Evolutionary conservation across 2,329 filamentous ascomycete genomes (phyloP).

Genomic region (Trichoderma cornu-damae): DNA sequence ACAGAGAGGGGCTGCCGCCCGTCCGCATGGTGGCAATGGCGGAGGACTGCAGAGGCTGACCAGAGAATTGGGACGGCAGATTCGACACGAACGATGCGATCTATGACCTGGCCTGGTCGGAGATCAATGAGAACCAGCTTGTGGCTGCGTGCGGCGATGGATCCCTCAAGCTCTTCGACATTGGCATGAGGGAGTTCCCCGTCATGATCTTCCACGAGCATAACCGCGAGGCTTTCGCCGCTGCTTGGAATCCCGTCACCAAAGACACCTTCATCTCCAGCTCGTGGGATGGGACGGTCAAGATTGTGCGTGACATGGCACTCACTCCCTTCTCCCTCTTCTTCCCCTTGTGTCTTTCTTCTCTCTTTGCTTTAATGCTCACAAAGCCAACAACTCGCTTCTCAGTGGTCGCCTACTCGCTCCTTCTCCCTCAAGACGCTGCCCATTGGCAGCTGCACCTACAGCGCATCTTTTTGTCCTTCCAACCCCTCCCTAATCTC

Average conservation of each 20-base stretch:
- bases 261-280: slow-evolving; percentile 89
- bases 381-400: neutral
- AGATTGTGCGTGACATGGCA: slow-evolving; percentile 59
- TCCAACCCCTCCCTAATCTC: slow-evolving; percentile 81
- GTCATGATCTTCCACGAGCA: slow-evolving; percentile 92
- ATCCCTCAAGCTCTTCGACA: slow-evolving; percentile 89
- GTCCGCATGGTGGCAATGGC: neutral
- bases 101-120: slow-evolving; percentile 92
- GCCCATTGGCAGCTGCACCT: slow-evolving; percentile 89
- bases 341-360: neutral
- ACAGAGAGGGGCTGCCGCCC: too few species aligned
- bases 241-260: slow-evolving; percentile 84
- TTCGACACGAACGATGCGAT: slow-evolving; percentile 97
- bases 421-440: slow-evolving; percentile 73
- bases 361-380: neutral
- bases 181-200: slow-evolving; percentile 74
- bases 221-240: slow-evolving; percentile 85
- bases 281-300: slow-evolving; percentile 94
- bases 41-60: neutral
- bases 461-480: slow-evolving; percentile 85
- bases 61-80: slow-evolving; percentile 38
- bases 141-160: slow-evolving; percentile 88
- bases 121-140: slow-evolving; percentile 92
- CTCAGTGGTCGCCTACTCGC: slow-evolving; percentile 75
- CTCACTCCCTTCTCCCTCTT: neutral